These are phyloP conservation scores for Neurospora sp. DNA, from an alignment of 495 filamentous ascomycete genomes.

Conservation along the genomic window DNA sequence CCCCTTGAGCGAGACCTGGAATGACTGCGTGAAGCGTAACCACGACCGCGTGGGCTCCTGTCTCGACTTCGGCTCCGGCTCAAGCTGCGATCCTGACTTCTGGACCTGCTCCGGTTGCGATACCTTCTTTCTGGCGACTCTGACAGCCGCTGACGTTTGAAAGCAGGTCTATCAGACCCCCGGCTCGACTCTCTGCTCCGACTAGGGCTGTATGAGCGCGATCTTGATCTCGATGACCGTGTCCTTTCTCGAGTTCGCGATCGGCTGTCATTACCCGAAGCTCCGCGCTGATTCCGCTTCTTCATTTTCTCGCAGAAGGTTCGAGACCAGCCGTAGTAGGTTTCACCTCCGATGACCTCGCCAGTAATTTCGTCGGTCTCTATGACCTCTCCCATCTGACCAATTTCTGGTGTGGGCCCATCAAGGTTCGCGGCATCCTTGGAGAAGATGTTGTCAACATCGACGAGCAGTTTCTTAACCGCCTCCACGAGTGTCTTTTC, in stretches of 20 bases:
- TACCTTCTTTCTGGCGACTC: conserved; percentile 6
- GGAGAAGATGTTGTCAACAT: conserved; percentile 55
- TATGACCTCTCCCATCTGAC: conserved; percentile 63
- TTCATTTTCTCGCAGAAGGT: conserved; percentile 77
- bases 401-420: conserved; percentile 43
- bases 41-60: neutral
- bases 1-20: conserved; percentile 19
- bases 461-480: conserved; percentile 57
- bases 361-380: conserved; percentile 50
- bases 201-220: conserved; percentile 24
- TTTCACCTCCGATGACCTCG: conserved; percentile 51
- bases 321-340: conserved; percentile 81
- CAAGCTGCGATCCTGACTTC: conserved; percentile 22
- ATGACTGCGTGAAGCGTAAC: neutral
- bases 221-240: conserved; percentile 12
- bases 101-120: conserved; percentile 1
- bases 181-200: conserved; percentile 16
- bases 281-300: conserved; percentile 36
- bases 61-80: conserved; percentile 25
- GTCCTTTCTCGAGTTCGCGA: conserved; percentile 13
- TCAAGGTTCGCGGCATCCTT: conserved; percentile 23
- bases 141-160: conserved; percentile 15
- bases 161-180: conserved; percentile 15
- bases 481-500: conserved; percentile 52
- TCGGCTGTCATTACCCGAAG: conserved; percentile 7